Conservation (phyloP, 108 stramenopile species). For the Pseudonitzschia delicatissima region DNA sequence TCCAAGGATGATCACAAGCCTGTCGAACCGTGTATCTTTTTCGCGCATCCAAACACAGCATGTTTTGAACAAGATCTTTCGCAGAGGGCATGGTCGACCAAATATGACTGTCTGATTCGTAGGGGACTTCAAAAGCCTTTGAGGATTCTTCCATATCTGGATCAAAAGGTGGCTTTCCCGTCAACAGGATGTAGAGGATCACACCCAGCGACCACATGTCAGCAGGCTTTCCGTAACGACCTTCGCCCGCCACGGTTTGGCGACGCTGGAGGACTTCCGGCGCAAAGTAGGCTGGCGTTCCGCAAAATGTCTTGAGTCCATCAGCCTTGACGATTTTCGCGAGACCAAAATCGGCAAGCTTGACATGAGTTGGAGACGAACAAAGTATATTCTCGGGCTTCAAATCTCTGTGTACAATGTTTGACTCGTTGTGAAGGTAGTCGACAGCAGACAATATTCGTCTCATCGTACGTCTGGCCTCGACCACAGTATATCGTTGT, state of each 20-base stretch:
- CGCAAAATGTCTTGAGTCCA: constrained; percentile 88
- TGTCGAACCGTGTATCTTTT: constrained; percentile 60
- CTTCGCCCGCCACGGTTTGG: constrained; percentile 65
- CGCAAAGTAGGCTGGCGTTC: constrained; percentile 91
- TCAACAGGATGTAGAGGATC: constrained; percentile 81
- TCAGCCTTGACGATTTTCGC: constrained; percentile 79
- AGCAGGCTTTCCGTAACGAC: constrained; percentile 81
- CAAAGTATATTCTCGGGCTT: constrained; percentile 95
- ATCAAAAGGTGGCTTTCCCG: constrained; percentile 79
- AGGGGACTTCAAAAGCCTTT: constrained; percentile 34
- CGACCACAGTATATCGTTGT: constrained; percentile 73
- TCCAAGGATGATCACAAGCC: constrained; percentile 80
- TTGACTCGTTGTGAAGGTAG: constrained; percentile 73
- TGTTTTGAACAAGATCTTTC: constrained; percentile 55
- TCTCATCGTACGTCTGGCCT: constrained; percentile 70
- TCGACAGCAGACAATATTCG: constrained; percentile 71
- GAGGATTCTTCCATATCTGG: constrained; percentile 32
- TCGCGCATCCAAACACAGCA: constrained; percentile 63
- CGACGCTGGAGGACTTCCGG: constrained; percentile 84
- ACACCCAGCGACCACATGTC: constrained; percentile 89
- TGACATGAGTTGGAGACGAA: constrained; percentile 45
- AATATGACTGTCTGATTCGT: constrained; percentile 17
- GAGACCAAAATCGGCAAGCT: constrained; percentile 89
- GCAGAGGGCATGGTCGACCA: constrained; percentile 50
- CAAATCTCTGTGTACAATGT: constrained; percentile 85